phyloP scores from a whole-genome alignment of 2,329 filamentous ascomycete genomes.

The Aureobasidium sp. region DNA sequence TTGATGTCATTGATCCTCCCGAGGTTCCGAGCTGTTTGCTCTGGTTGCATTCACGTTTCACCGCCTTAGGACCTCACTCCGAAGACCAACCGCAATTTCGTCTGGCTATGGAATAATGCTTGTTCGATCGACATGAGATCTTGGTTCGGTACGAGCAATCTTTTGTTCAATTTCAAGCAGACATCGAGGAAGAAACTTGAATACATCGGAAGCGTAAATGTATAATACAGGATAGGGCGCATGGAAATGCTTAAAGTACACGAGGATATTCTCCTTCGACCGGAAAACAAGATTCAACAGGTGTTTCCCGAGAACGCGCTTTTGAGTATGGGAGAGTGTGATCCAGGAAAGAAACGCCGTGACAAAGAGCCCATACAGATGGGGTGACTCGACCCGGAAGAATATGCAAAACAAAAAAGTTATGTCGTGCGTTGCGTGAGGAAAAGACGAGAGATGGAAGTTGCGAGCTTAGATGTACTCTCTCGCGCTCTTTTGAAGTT shows the following conservation, averaged over 20 bases:
- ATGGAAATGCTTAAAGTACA: conserved; percentile 12
- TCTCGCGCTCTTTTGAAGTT: conserved; percentile 95
- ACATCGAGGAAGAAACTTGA: not conserved
- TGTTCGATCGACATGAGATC: no score
- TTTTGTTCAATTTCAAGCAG: not conserved
- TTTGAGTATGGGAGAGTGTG: conserved; percentile 11
- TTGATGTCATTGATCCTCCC: conserved; percentile 9
- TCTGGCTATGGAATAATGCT: not conserved
- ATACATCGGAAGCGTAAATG: conserved; percentile 11
- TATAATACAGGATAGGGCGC: conserved; percentile 10
- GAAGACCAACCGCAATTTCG: not conserved
- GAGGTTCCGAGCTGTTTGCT: conserved; percentile 1
- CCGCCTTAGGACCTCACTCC: not conserved
- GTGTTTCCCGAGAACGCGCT: not conserved
- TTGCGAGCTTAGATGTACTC: conserved; percentile 64
- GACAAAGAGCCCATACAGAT: not conserved
- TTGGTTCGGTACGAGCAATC: not conserved
- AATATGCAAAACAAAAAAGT: not conserved
- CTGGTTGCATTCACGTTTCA: not conserved
- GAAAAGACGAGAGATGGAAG: not conserved
- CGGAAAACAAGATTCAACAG: not conserved
- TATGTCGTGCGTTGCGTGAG: not conserved
- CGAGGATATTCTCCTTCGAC: not conserved
- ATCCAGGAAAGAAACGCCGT: conserved; percentile 6
- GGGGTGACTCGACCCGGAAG: not conserved